Percentiles rank a stretch among this genome's conserved stretches.
phyloP scores from a whole-genome alignment of 2,329 filamentous ascomycete species.

The Trichophyton schoenleinii region DNA sequence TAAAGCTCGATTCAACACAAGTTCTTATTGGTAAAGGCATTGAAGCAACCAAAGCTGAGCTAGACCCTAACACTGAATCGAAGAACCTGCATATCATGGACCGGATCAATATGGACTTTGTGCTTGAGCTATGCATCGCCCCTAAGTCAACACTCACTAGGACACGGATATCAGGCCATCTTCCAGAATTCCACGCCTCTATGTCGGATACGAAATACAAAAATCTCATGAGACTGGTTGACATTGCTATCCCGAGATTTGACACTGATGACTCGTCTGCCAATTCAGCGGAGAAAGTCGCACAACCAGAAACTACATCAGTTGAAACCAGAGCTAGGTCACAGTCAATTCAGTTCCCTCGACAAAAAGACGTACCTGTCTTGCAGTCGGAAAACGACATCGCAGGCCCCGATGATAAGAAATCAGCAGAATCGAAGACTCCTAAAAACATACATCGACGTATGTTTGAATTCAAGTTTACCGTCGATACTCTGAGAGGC shows the following conservation, averaged over 20 bases:
- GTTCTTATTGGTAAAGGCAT: conserved; percentile 90
- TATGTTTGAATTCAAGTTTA: conserved; percentile 93
- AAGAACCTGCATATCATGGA: conserved; percentile 83
- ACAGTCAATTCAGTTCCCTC: conserved; percentile 60
- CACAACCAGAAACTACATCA: conserved; percentile 23
- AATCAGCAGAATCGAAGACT: conserved; percentile 30
- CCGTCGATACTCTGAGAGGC: conserved; percentile 84
- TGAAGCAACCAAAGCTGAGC: conserved; percentile 72
- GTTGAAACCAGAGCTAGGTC: conserved; percentile 39
- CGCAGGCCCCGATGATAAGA: conserved; percentile 28
- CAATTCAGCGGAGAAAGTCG: conserved; percentile 20
- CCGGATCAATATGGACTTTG: conserved; percentile 92
- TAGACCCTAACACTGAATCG: conserved; percentile 53
- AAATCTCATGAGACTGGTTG: conserved; percentile 86
- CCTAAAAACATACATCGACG: conserved; percentile 68
- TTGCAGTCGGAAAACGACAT: conserved; percentile 54
- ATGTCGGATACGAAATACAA: conserved; percentile 96
- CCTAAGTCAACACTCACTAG: conserved; percentile 88
- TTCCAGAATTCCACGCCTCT: conserved; percentile 82
- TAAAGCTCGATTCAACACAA: conserved; percentile 90
- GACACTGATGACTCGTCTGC: conserved; percentile 28
- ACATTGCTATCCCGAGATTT: conserved; percentile 85
- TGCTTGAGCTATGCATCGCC: conserved; percentile 92
- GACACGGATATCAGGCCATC: conserved; percentile 76
- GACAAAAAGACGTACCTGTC: conserved; percentile 62